Conservation (phyloP, 2,329 filamentous ascomycete species). For the Geosmithia flava region DNA sequence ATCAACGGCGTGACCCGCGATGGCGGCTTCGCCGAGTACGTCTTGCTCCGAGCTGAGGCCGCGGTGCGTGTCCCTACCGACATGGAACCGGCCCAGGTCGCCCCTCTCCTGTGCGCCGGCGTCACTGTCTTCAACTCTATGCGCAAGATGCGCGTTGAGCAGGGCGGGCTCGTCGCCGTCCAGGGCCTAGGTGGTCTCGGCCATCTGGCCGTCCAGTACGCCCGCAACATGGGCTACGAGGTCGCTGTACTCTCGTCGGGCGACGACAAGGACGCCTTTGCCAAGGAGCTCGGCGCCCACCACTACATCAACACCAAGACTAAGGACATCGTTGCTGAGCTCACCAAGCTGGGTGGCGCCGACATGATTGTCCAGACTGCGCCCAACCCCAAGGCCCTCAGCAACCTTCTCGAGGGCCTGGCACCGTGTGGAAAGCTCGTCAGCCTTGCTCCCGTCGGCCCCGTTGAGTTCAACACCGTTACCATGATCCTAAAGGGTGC, state of each 20-base stretch:
- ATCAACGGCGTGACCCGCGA: conserved; percentile 55
- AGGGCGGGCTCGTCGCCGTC: conserved; percentile 40
- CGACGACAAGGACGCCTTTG: conserved; percentile 56
- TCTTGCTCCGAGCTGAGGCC: conserved; percentile 46
- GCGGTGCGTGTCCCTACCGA: conserved; percentile 40
- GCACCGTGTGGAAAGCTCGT: conserved; percentile 44
- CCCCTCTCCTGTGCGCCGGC: conserved; percentile 52
- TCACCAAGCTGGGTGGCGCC: conserved; percentile 48
- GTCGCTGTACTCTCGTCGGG: conserved; percentile 57
- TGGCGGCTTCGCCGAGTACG: conserved; percentile 59
- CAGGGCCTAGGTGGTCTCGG: conserved; percentile 68
- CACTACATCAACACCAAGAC: conserved; percentile 38
- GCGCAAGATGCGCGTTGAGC: conserved; percentile 38
- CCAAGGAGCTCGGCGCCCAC: conserved; percentile 30
- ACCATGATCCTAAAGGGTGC: conserved; percentile 36
- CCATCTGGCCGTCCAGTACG: conserved; percentile 67
- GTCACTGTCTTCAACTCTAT: conserved; percentile 52
- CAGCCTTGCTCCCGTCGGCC: conserved; percentile 39
- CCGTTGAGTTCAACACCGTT: conserved; percentile 28
- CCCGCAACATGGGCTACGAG: conserved; percentile 62
- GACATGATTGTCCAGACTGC: conserved; percentile 50
- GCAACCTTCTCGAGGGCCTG: conserved; percentile 39
- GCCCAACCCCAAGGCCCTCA: conserved; percentile 43
- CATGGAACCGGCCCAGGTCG: conserved; percentile 38
- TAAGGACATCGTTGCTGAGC: conserved; percentile 31